Evolutionary conservation across 2,329 filamentous ascomycete species (phyloP), one percentile per base, ranked within the genome.

Genomic region (Pseudocercospora eumusae): DNA sequence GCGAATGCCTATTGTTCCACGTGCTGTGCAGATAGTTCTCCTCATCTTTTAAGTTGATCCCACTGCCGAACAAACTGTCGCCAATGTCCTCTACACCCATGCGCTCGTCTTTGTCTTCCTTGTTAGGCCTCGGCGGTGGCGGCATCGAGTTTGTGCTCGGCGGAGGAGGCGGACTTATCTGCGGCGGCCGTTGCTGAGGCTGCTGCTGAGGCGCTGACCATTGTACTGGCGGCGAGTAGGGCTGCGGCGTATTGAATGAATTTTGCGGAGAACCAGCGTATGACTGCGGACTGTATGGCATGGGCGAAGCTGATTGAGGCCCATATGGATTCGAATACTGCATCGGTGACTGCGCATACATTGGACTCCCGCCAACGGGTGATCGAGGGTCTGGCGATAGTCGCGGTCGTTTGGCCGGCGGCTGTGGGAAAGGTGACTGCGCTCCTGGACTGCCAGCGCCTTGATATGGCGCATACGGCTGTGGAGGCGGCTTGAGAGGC

Each of bases 11-110:
- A 72, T 77, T 78, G 49, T 85, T 83, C 72, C 87, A 88, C 60
- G 86, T 81, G 62, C 86, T 87, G 49, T 91, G 88, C 75, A 95
- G 82, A 67, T 87, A 90, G 69, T 92, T 90, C 72, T 96, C 91
- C 75, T 96, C 93, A 66, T 92, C 92, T 62, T 89, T 87, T 52
- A 96, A 78, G 78, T 96, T 91, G 66, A 97, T 92, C 55, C 92
- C 92, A 15, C 92, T 93, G 18, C 90, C 91, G 18, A 88, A 88
- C 59, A 96, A 78, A 56, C 92, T 90, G 77, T 97, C 93, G 67
- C 89, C 91, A 50, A 93, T 84, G 70, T 96, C 91, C 69, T 93
- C 91, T 11, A 81, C 76, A 53, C 80, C 78, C 25, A 84, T 82
- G 47, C 86, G 84, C 66, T 82, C 81, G 61, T 89, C 88, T 61